Percentiles rank a stretch among this genome's conserved stretches.
Conservation (phyloP, 2,329 filamentous ascomycete species). For the Trichoderma sp. region DNA sequence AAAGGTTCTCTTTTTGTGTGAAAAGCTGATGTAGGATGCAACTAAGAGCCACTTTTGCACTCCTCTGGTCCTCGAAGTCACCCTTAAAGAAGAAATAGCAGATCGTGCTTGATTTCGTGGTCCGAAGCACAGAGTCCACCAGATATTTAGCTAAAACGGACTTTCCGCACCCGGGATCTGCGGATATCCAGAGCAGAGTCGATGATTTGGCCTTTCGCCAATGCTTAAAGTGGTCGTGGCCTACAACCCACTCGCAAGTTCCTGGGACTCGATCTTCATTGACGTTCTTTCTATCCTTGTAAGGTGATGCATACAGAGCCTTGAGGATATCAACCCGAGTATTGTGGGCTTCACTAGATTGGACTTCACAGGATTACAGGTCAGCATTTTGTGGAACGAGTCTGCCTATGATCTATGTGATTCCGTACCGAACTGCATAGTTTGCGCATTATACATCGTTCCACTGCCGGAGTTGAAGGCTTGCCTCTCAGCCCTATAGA, state of each 20-base stretch:
- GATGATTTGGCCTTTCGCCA: slow-evolving; percentile 27
- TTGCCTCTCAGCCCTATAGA: too few species aligned
- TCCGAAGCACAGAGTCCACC: slow-evolving; percentile 29
- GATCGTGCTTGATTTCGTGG: slow-evolving; percentile 22
- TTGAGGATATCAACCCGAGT: neutral
- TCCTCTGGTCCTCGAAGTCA: slow-evolving; percentile 37
- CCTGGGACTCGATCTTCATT: slow-evolving; percentile 28
- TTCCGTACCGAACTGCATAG: too few species aligned
- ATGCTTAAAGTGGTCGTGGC: slow-evolving; percentile 24
- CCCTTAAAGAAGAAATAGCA: slow-evolving; percentile 48
- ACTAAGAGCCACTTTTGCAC: slow-evolving; percentile 30
- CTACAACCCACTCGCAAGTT: slow-evolving; percentile 36
- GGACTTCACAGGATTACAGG: too few species aligned
- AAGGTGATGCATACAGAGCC: neutral
- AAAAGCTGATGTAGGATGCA: slow-evolving; percentile 41
- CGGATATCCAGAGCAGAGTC: slow-evolving; percentile 32
- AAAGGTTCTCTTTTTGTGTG: slow-evolving; percentile 15
- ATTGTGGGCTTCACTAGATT: too few species aligned
- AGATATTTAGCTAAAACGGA: slow-evolving; percentile 25
- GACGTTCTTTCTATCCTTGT: slow-evolving; percentile 25
- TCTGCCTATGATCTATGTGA: too few species aligned
- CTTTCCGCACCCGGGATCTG: slow-evolving; percentile 35
- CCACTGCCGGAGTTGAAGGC: too few species aligned
- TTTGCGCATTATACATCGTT: too few species aligned
- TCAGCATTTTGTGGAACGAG: too few species aligned